Percentiles rank a stretch among this genome's conserved stretches.
These are phyloP conservation scores for Petunia hybrid DNA, from an alignment of 305 asterid species.

Conservation along the genomic window DNA sequence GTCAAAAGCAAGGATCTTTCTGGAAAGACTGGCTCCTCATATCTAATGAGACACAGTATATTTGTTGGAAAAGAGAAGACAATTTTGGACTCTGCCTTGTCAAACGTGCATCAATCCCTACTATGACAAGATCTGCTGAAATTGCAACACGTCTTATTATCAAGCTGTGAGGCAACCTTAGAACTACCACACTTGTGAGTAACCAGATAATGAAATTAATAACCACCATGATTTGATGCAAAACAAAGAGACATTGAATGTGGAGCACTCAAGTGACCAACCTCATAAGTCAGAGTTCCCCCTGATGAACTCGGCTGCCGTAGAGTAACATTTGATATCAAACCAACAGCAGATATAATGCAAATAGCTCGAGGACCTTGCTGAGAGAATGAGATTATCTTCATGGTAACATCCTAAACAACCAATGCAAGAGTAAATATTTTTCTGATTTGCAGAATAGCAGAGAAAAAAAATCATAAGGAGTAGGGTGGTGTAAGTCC, in stretches of 20 bases:
- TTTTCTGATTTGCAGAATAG: background rate
- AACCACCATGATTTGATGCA: background rate
- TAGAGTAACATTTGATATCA: slow-evolving; percentile 74
- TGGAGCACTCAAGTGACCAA: slow-evolving; percentile 23
- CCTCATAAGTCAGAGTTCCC: slow-evolving; percentile 86
- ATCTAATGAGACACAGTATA: background rate
- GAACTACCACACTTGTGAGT: background rate
- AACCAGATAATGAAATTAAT: background rate
- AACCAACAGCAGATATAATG: slow-evolving; percentile 76
- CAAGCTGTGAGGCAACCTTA: background rate
- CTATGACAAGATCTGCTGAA: background rate
- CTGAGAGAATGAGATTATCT: slow-evolving; percentile 73
- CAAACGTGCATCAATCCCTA: background rate
- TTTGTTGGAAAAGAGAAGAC: background rate
- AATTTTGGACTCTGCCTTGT: background rate
- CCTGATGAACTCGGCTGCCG: slow-evolving; percentile 81
- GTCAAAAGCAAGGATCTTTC: background rate
- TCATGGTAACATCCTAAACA: slow-evolving; percentile 73
- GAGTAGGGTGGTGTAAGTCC: background rate
- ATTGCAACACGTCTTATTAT: background rate
- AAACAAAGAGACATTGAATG: background rate
- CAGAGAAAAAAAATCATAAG: background rate
- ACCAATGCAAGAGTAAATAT: slow-evolving; percentile 27
- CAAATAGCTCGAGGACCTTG: slow-evolving; percentile 90
- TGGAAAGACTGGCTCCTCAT: background rate